Conservation (phyloP, 768 basidiomycete species). For the Fibroporia radiculosa region DNA sequence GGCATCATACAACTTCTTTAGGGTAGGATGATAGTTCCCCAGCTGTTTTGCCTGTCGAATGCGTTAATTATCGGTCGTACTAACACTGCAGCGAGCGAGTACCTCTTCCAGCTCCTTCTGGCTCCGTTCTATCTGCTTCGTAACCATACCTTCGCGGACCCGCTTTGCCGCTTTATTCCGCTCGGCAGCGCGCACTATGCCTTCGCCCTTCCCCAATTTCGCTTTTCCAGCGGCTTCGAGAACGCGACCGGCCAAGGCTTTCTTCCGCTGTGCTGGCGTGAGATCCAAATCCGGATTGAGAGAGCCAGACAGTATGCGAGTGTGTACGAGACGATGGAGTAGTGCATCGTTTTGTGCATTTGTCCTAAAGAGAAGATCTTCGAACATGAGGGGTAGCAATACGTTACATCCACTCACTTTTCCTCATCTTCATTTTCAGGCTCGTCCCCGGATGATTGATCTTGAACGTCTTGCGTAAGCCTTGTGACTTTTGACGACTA, state of each 20-base stretch:
- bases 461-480: conserved; percentile 32
- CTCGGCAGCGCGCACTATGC: conserved; percentile 48
- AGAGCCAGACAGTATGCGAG: conserved; percentile 70
- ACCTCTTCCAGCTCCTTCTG: conserved; percentile 64
- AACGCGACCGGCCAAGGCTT: conserved; percentile 71
- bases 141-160: conserved; percentile 60
- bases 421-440: conserved; percentile 44
- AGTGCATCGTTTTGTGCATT: conserved; percentile 73
- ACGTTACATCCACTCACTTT: conserved; percentile 27
- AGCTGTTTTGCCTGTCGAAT: conserved; percentile 62
- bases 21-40: conserved; percentile 76
- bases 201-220: conserved; percentile 73
- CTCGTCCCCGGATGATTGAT: conserved; percentile 17
- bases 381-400: neutral
- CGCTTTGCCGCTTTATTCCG: conserved; percentile 63
- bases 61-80: conserved; percentile 1
- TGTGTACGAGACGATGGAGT: conserved; percentile 75
- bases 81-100: conserved; percentile 3
- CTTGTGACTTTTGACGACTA: conserved; percentile 77
- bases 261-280: conserved; percentile 59
- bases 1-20: conserved; percentile 60
- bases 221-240: conserved; percentile 62
- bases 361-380: conserved; percentile 36
- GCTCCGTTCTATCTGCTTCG: conserved; percentile 52
- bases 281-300: conserved; percentile 52